phyloP scores from a whole-genome alignment of 441 rosid species.

The Pelargonium fulgidum region DNA sequence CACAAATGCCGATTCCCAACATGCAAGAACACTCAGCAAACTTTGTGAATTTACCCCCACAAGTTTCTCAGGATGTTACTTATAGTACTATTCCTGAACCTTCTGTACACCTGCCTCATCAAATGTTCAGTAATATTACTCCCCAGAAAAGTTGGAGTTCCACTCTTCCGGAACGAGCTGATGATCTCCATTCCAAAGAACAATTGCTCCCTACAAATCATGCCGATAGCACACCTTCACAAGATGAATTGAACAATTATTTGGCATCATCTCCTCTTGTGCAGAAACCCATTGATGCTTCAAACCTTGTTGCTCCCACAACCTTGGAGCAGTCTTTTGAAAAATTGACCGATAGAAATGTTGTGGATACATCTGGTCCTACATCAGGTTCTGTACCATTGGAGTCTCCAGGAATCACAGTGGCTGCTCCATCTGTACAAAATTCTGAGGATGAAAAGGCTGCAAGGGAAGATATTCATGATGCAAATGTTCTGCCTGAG shows the following conservation, averaged over 20 bases:
- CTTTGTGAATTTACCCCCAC: conserved; percentile 37
- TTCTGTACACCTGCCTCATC: conserved; percentile 47
- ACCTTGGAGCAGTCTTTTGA: conserved; percentile 31
- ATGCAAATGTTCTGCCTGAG: conserved; percentile 28
- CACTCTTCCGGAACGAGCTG: conserved; percentile 31
- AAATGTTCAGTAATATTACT: conserved; percentile 41
- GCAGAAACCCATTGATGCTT: conserved; percentile 29
- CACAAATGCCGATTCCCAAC: conserved; percentile 42
- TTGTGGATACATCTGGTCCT: conserved; percentile 19
- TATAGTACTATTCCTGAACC: conserved; percentile 37
- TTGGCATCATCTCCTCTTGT: conserved; percentile 26
- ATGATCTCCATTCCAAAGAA: conserved; percentile 37
- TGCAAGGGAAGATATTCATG: conserved; percentile 20
- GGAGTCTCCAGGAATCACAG: conserved; percentile 23
- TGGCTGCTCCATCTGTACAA: conserved; percentile 22
- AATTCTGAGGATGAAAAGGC: conserved; percentile 31
- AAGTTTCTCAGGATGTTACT: conserved; percentile 33
- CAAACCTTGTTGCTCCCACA: conserved; percentile 27
- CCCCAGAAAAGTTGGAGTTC: conserved; percentile 34
- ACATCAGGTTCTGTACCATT: conserved; percentile 19
- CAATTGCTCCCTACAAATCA: conserved; percentile 27
- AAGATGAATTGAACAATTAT: conserved; percentile 29
- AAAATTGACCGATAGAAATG: conserved; percentile 25
- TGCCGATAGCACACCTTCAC: conserved; percentile 31
- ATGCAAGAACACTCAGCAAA: conserved; percentile 35